Evolutionary conservation across 2,329 filamentous ascomycete genomes (phyloP).

Genomic region (Cladophialophora carrionii): DNA sequence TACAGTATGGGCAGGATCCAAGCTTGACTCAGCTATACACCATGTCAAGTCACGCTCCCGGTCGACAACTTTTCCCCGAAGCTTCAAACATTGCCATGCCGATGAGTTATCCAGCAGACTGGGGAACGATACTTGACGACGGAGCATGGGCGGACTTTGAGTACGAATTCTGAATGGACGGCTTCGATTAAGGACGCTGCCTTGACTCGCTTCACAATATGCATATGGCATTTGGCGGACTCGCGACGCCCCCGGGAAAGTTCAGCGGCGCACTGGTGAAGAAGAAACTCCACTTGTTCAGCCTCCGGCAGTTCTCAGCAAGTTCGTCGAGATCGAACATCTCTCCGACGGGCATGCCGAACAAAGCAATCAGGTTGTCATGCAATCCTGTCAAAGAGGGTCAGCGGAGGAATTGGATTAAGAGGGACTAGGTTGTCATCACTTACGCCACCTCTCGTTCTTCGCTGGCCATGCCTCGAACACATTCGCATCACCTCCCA

Average conservation of each 20-base stretch:
- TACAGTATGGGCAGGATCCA: constrained; percentile 26
- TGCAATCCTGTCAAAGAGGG: constrained; percentile 33
- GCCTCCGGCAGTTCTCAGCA: constrained; percentile 43
- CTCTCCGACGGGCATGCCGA: constrained; percentile 39
- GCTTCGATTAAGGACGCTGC: not conserved
- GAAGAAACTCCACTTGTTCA: constrained; percentile 48
- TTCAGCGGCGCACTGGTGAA: constrained; percentile 50
- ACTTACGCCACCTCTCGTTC: constrained; percentile 21
- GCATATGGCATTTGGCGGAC: constrained; percentile 39
- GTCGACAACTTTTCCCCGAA: constrained; percentile 23
- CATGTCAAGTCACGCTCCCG: constrained; percentile 17
- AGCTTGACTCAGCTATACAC: constrained; percentile 25
- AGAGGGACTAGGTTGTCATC: constrained; percentile 1
- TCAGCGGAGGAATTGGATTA: not conserved
- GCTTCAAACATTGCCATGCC: constrained; percentile 22
- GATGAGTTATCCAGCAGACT: constrained; percentile 26
- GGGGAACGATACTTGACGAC: constrained; percentile 29
- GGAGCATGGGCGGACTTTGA: constrained; percentile 31
- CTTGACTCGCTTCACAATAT: constrained; percentile 25
- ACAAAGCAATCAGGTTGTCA: constrained; percentile 37
- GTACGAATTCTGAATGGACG: constrained; percentile 23
- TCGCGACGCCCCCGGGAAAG: constrained; percentile 49
- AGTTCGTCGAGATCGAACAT: constrained; percentile 46
- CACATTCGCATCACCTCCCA: constrained; percentile 63
- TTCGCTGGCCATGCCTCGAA: constrained; percentile 67